Evolutionary conservation across 2,329 filamentous ascomycete genomes (phyloP).

Genomic region (Metarhizium rileyi): DNA sequence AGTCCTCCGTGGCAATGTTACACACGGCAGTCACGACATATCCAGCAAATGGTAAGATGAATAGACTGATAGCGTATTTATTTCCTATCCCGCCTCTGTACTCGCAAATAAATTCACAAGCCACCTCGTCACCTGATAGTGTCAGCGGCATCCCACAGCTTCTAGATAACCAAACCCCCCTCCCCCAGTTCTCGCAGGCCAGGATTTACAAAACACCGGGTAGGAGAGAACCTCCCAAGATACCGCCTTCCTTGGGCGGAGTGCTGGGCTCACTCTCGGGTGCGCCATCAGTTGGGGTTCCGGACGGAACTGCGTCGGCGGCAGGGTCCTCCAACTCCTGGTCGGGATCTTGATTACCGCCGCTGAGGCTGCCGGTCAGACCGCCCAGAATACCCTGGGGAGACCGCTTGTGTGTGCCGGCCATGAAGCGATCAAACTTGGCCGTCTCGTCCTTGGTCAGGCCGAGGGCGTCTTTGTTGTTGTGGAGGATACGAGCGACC

Average conservation of each 20-base stretch:
- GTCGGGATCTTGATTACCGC: too few species aligned
- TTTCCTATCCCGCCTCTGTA: too few species aligned
- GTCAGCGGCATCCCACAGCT: too few species aligned
- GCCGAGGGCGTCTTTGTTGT: slow-evolving; percentile 1
- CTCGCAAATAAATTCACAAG: too few species aligned
- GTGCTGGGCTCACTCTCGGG: neutral
- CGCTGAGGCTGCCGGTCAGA: neutral
- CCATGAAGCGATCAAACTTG: slow-evolving; percentile 4
- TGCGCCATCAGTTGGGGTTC: neutral
- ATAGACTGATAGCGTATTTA: too few species aligned
- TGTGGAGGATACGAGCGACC: slow-evolving; percentile 2
- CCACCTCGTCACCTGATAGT: too few species aligned
- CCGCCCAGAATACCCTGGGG: neutral
- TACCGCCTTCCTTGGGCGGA: neutral
- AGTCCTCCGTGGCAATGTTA: too few species aligned
- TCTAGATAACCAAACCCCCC: too few species aligned
- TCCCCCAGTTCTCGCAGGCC: too few species aligned
- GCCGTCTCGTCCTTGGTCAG: slow-evolving; percentile 4
- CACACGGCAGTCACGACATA: too few species aligned
- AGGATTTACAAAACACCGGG: neutral
- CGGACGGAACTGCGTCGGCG: neutral
- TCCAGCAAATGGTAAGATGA: too few species aligned
- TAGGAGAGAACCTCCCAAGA: neutral
- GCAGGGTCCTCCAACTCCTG: too few species aligned
- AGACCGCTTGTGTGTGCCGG: neutral